phyloP scores from a whole-genome alignment of 108 stramenopile genomes.

The Nannochloropsis salina region DNA sequence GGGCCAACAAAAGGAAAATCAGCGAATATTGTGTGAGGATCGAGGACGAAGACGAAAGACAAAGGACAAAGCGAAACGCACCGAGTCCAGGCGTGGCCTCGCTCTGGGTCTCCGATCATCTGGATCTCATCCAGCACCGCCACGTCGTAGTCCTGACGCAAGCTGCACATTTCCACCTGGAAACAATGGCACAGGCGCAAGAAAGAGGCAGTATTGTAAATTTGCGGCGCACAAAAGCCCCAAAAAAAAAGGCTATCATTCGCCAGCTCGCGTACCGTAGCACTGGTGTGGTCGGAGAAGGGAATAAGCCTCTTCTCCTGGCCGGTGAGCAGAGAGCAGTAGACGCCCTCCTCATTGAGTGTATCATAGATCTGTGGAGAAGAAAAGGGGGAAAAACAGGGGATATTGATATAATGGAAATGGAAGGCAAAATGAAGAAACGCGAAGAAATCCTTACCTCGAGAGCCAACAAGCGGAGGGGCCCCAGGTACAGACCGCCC shows the following conservation, averaged over 20 bases:
- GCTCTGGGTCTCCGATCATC: slow-evolving; percentile 69
- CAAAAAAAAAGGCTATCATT: not conserved
- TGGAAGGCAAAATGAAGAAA: not conserved
- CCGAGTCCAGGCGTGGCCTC: slow-evolving; percentile 58
- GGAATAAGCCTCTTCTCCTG: slow-evolving; percentile 74
- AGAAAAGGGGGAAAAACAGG: not conserved
- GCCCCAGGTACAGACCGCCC: slow-evolving; percentile 80
- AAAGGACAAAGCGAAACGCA: not conserved
- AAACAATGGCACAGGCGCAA: not conserved
- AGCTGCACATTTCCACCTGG: slow-evolving; percentile 65
- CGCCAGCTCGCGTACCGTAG: slow-evolving; percentile 22
- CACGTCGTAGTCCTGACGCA: slow-evolving; percentile 67
- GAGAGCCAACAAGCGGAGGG: slow-evolving; percentile 82
- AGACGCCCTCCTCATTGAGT: slow-evolving; percentile 68
- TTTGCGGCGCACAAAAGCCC: too few species aligned
- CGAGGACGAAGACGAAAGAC: not conserved
- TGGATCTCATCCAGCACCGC: slow-evolving; percentile 97
- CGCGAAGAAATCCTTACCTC: slow-evolving; percentile 51
- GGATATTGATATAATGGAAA: not conserved
- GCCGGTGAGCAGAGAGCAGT: slow-evolving; percentile 68
- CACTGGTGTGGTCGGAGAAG: slow-evolving; percentile 68
- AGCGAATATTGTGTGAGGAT: not conserved
- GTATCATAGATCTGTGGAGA: not conserved
- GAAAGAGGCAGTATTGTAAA: too few species aligned
- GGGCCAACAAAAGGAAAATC: not conserved